Evolutionary conservation across 768 basidiomycete species (phyloP).

Genomic region (Calocera cornea): DNA sequence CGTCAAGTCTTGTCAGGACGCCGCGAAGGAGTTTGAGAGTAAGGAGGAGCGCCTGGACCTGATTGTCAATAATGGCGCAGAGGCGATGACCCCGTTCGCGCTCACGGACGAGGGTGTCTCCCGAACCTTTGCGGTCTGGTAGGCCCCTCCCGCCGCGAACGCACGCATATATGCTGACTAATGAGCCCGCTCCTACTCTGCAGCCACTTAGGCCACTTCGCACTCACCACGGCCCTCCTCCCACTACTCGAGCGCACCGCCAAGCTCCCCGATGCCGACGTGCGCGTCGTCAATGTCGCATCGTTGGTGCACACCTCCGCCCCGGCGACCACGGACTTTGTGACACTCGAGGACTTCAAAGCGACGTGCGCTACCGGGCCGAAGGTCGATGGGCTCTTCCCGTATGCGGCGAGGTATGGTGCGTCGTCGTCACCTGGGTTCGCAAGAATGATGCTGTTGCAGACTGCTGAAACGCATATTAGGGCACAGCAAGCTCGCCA

Average conservation of each 20-base stretch:
- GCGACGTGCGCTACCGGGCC: neutral
- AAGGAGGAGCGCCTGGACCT: conserved; percentile 36
- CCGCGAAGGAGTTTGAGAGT: conserved; percentile 27
- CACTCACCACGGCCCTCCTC: neutral
- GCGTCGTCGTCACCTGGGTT: too few species aligned
- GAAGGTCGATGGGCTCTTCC: neutral
- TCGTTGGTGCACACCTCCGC: neutral
- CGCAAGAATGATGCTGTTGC: too few species aligned
- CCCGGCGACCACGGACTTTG: neutral
- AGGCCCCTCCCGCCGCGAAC: neutral
- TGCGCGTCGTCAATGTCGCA: neutral
- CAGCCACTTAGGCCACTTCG: conserved; percentile 5
- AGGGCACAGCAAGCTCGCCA: neutral
- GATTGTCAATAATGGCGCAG: conserved; percentile 22
- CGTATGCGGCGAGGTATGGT: neutral
- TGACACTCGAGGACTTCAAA: neutral
- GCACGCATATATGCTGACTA: neutral
- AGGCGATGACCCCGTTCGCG: neutral
- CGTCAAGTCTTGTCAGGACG: conserved; percentile 23
- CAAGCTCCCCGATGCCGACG: neutral
- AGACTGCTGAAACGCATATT: too few species aligned
- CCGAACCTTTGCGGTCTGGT: conserved; percentile 6
- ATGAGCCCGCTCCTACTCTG: neutral
- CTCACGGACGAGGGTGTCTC: conserved; percentile 12
- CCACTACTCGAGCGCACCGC: neutral